A percentile compares a stretch with the other conserved stretches of the same genome.
These are phyloP conservation scores for Pontederia crassipes DNA, from an alignment of 176 grass and related monocot genomes.

Conservation along the genomic window DNA sequence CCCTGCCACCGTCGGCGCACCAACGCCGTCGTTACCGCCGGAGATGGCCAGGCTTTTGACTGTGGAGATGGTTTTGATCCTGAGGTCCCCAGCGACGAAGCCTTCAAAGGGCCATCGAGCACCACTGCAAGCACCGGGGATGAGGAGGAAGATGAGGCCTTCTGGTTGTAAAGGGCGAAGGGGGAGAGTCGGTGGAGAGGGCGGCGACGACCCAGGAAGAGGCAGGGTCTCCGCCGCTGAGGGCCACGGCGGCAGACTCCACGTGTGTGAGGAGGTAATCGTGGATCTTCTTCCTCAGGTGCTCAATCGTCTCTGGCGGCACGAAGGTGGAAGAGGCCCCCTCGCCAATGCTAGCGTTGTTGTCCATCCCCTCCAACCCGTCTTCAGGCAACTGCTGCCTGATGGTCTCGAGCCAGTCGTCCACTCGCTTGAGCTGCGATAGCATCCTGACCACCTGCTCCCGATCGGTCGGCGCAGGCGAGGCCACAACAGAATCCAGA, in stretches of 20 bases:
- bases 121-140: conserved; percentile 4
- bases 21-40: neutral
- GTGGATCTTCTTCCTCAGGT: conserved; percentile 36
- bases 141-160: neutral
- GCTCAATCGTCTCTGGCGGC: conserved; percentile 16
- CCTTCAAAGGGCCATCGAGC: conserved; percentile 16
- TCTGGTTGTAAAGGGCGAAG: too few species aligned
- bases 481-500: conserved; percentile 32
- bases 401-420: conserved; percentile 40
- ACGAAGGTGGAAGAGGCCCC: conserved; percentile 1
- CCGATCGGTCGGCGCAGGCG: conserved; percentile 31
- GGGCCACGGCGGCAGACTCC: conserved; percentile 40
- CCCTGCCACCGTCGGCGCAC: neutral
- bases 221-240: conserved; percentile 29
- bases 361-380: conserved; percentile 5
- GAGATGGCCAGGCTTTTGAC: conserved; percentile 12
- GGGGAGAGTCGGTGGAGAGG: too few species aligned
- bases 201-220: neutral
- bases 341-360: neutral
- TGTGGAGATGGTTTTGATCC: conserved; percentile 20
- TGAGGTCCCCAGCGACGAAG: neutral
- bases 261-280: conserved; percentile 46
- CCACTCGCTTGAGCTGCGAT: conserved; percentile 50
- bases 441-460: conserved; percentile 43
- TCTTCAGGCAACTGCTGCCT: conserved; percentile 6